Percentiles rank a stretch among this genome's conserved stretches.
Evolutionary conservation across 805 yeast genomes (phyloP).

Genomic region (Schwanniomyces sp.): DNA sequence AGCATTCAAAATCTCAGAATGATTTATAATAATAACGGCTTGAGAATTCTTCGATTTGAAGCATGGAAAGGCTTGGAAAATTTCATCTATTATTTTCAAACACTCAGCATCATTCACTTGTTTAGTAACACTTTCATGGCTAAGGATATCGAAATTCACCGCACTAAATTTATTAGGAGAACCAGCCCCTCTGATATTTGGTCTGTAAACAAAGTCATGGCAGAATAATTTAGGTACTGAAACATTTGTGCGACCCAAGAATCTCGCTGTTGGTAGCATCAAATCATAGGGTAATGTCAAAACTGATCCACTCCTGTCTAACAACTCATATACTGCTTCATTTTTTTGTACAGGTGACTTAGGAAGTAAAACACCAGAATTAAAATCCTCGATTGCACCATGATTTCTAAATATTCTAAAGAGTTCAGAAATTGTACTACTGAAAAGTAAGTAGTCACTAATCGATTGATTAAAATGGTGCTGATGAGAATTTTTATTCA

Average conservation of each 20-base stretch:
- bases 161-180: constrained; percentile 80
- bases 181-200: constrained; percentile 52
- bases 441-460: constrained; percentile 54
- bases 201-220: constrained; percentile 80
- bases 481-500: constrained; percentile 22
- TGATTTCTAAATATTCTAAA: constrained; percentile 68
- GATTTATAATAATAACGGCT: constrained; percentile 68
- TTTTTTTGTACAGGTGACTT: constrained; percentile 66
- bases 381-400: constrained; percentile 82
- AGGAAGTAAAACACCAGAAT: constrained; percentile 71
- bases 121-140: constrained; percentile 44
- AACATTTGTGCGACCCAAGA: constrained; percentile 62
- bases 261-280: constrained; percentile 86
- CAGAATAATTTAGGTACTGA: constrained; percentile 63
- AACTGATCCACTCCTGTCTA: constrained; percentile 86
- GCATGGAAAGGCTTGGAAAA: constrained; percentile 65
- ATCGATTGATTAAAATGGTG: constrained; percentile 25
- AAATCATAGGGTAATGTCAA: constrained; percentile 87
- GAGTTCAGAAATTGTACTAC: constrained; percentile 60
- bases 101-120: constrained; percentile 83
- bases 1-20: constrained; percentile 73
- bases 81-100: constrained; percentile 76
- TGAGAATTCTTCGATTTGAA: constrained; percentile 50
- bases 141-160: constrained; percentile 80
- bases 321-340: constrained; percentile 71